A percentile compares a stretch with the other conserved stretches of the same genome.
Evolutionary conservation across 331 rosid genomes (phyloP).

Genomic region (Quercus lobata): DNA sequence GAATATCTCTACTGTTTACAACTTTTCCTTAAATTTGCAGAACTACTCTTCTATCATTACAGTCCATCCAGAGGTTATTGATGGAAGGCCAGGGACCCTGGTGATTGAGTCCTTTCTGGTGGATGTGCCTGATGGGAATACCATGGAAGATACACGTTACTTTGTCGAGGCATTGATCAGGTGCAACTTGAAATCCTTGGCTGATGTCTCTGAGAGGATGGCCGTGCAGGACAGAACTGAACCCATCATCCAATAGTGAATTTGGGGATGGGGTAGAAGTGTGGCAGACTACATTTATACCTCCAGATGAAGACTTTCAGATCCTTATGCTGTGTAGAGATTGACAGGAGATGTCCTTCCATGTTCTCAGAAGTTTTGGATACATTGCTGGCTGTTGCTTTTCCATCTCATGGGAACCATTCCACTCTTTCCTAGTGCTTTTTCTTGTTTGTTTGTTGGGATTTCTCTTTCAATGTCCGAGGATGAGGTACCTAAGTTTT

Average conservation of each 20-base stretch:
- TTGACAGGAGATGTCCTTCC: conserved; percentile 63
- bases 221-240: conserved; percentile 52
- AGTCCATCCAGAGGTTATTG: conserved; percentile 58
- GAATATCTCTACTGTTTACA: conserved; percentile 3
- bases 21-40: conserved; percentile 33
- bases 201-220: conserved; percentile 70
- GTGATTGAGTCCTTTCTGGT: conserved; percentile 72
- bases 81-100: conserved; percentile 66
- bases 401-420: conserved; percentile 46
- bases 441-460: conserved; percentile 25
- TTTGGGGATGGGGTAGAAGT: conserved; percentile 28
- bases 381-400: conserved; percentile 35
- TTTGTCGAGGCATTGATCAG: conserved; percentile 61
- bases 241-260: conserved; percentile 49
- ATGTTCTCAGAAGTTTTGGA: conserved; percentile 66
- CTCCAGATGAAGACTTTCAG: conserved; percentile 32
- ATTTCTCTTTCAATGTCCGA: conserved; percentile 32
- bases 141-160: conserved; percentile 56
- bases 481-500: conserved; percentile 35
- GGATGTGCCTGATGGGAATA: conserved; percentile 73
- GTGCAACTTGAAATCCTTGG: conserved; percentile 66
- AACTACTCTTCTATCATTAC: conserved; percentile 69
- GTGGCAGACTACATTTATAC: conserved; percentile 30
- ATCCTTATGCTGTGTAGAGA: conserved; percentile 54
- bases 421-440: conserved; percentile 25